Base-by-base conservation (phyloP, 371 early-diverging fungal species). In the Actinomortierella wolfii region DNA sequence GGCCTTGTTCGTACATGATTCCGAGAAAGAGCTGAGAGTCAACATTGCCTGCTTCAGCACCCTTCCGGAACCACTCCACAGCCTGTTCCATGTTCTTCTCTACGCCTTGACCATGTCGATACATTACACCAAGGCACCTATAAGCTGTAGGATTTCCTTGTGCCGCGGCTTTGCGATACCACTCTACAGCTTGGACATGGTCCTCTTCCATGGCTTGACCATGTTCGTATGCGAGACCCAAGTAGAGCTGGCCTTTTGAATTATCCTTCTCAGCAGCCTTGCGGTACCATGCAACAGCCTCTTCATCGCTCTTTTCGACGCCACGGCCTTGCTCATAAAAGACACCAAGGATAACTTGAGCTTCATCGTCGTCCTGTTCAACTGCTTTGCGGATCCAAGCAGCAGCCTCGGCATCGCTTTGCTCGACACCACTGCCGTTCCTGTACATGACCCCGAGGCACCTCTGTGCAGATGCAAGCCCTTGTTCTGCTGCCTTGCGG, bases 291-390 rank as follows among this genome's bases (percentile, higher is more conserved):
- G 78, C 56, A 23, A 93, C 84, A 7, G 94, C 94, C 59, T 84
- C 80, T 3, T 65, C 55, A 0, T 86, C 68, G 54, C 91, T 78
- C 67, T 84, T 84, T 54, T 84, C 81, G 5, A 89, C 86, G 20
- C 92, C 93, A 40, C 89, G 79, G 24, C 95, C 96, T 34, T 92
- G 88, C 68, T 94, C 92, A 66, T 91, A 93, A 50, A 90, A 92
- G 67, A 94, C 91, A 1, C 93, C 96, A 8, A 93, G 80, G 59
- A 92, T 93, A 77, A 93, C 91, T 65, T 92, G 92, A 21, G 94
- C 92, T 51, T 92, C 68, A n/a, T 90, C 83, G 62, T 94, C 91
- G 18, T 92, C 91, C 66, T 92, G 92, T 0, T 79, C 65, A 0
- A 92, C 92, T 0, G 94, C 92, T 53, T 79, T 77, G 15, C 77